A percentile compares a stretch with the other conserved stretches of the same genome.
Conservation (phyloP, 176 grass and related monocot species). For the Musa troglodytarum region DNA sequence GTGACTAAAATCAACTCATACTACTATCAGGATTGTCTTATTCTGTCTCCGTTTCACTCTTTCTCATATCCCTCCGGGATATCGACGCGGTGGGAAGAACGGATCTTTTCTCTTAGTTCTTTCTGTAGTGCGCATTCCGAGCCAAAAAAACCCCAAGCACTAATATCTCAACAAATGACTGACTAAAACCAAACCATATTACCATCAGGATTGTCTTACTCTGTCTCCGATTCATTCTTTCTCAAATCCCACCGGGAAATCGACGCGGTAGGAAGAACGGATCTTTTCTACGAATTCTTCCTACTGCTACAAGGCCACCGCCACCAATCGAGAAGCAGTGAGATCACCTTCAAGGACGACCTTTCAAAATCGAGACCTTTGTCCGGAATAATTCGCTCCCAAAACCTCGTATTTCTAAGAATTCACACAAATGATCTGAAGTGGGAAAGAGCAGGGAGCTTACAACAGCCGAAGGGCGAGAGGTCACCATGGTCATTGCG, state of each 20-base stretch:
- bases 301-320: not conserved
- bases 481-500: constrained; percentile 20
- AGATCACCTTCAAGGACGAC: not conserved
- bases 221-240: too few species aligned
- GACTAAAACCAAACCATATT: too few species aligned
- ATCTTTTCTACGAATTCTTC: not conserved
- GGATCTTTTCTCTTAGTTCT: not conserved
- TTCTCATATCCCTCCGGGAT: too few species aligned
- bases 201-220: too few species aligned
- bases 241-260: too few species aligned
- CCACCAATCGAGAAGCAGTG: not conserved
- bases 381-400: not conserved
- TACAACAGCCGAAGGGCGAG: constrained; percentile 40
- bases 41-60: too few species aligned
- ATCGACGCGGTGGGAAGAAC: not conserved
- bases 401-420: not conserved
- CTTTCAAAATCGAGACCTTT: not conserved
- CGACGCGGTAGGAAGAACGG: not conserved
- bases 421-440: not conserved
- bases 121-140: too few species aligned
- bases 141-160: too few species aligned
- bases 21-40: too few species aligned
- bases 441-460: not conserved
- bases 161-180: too few species aligned
- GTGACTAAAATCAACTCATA: too few species aligned